Percentiles rank a stretch among this genome's conserved stretches.
Conservation (phyloP, 83 land plant species). For the Diphasiastrum complanatum region DNA sequence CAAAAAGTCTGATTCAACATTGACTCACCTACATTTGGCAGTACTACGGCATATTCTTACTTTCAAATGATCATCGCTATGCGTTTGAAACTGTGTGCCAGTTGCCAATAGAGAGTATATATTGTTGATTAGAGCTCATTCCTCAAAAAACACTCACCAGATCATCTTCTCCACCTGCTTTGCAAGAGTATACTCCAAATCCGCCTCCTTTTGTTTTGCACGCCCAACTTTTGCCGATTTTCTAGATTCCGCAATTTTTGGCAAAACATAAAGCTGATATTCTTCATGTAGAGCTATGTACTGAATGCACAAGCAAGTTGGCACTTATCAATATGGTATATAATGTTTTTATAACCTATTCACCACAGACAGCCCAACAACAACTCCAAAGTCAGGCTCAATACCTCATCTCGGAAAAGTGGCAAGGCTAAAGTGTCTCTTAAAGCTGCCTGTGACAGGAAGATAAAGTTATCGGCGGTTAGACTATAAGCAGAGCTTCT, state of each 20-base stretch:
- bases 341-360: too few relatives aligned
- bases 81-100: too few relatives aligned
- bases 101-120: too few relatives aligned
- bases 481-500: too few relatives aligned
- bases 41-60: too few relatives aligned
- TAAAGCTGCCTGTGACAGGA: slow-evolving; percentile 61
- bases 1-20: too few relatives aligned
- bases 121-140: too few relatives aligned
- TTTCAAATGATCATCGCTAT: too few relatives aligned
- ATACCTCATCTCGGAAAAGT: slow-evolving; percentile 90
- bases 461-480: too few relatives aligned
- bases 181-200: slow-evolving; percentile 89
- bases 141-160: slow-evolving; percentile 40
- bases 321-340: too few relatives aligned
- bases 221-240: slow-evolving; percentile 98
- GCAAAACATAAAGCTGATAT: slow-evolving; percentile 88
- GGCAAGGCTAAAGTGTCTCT: slow-evolving; percentile 78
- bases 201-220: slow-evolving; percentile 87
- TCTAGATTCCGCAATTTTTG: slow-evolving; percentile 84
- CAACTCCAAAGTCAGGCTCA: background rate
- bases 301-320: too few relatives aligned
- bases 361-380: background rate
- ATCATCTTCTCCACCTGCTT: slow-evolving; percentile 97
- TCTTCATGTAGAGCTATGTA: slow-evolving; percentile 80
- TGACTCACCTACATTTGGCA: too few relatives aligned